Evolutionary conservation across 345 rosid species (phyloP).

Genomic region (Populus ilicifolia): DNA sequence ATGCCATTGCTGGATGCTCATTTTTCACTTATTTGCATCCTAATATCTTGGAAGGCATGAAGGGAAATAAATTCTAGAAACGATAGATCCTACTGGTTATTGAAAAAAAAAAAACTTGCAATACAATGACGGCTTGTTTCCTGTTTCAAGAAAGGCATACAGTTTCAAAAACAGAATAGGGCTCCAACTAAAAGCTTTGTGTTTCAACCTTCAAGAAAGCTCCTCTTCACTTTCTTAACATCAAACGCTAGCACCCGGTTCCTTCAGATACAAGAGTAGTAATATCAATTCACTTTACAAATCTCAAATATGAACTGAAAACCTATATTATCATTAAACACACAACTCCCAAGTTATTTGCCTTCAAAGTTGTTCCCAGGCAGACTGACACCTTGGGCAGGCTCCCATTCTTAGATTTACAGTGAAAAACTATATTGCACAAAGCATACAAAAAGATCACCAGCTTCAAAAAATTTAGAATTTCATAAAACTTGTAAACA

Average conservation of each 20-base stretch:
- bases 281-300: not conserved
- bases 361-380: not conserved
- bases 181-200: not conserved
- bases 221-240: not conserved
- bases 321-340: not conserved
- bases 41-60: not conserved
- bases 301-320: slow-evolving; percentile 1
- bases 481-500: not conserved
- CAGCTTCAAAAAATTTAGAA: not conserved
- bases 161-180: not conserved
- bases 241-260: not conserved
- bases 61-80: not conserved
- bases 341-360: not conserved
- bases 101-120: no score
- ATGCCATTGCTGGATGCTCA: not conserved
- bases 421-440: not conserved
- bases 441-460: not conserved
- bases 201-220: not conserved
- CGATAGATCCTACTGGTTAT: not conserved
- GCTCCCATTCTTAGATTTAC: not conserved
- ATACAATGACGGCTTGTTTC: not conserved
- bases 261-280: not conserved
- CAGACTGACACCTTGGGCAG: not conserved
- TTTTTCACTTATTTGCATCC: not conserved
- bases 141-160: not conserved